Percentiles rank a stretch among this genome's conserved stretches.
Evolutionary conservation across 192 early-diverging fungal genomes (phyloP).

Genomic region (Funneliformis geosporum): DNA sequence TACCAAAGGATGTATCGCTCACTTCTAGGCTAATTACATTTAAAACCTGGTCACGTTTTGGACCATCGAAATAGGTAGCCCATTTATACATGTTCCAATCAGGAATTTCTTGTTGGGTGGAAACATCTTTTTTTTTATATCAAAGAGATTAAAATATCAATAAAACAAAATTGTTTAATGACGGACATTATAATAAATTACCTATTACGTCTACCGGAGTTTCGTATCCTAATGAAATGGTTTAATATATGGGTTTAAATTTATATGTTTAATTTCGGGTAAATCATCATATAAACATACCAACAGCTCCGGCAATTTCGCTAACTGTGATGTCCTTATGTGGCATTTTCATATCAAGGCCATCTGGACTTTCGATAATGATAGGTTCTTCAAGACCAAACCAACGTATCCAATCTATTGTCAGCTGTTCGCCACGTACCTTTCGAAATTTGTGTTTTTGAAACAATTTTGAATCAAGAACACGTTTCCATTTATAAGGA

Average conservation of each 20-base stretch:
- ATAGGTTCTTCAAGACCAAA: slow-evolving; percentile 75
- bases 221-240: slow-evolving; percentile 48
- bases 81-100: slow-evolving; percentile 83
- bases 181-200: slow-evolving; percentile 17
- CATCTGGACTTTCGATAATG: slow-evolving; percentile 62
- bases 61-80: slow-evolving; percentile 75
- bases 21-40: slow-evolving; percentile 92
- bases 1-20: slow-evolving; percentile 67
- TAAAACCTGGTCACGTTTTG: slow-evolving; percentile 68
- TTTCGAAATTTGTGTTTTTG: slow-evolving; percentile 65
- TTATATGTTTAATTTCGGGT: background rate
- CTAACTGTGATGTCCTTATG: slow-evolving; percentile 55
- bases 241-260: background rate
- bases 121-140: slow-evolving; percentile 78
- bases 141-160: background rate
- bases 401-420: slow-evolving; percentile 62
- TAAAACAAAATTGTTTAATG: background rate
- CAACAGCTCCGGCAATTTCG: slow-evolving; percentile 57
- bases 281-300: slow-evolving; percentile 14
- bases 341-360: slow-evolving; percentile 86
- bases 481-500: slow-evolving; percentile 77
- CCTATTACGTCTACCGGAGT: slow-evolving; percentile 81
- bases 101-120: slow-evolving; percentile 78
- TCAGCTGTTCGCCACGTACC: slow-evolving; percentile 65
- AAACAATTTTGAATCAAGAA: slow-evolving; percentile 71